Evolutionary conservation across 2,329 filamentous ascomycete species (phyloP).

Genomic region (Hypomyces perniciosus): DNA sequence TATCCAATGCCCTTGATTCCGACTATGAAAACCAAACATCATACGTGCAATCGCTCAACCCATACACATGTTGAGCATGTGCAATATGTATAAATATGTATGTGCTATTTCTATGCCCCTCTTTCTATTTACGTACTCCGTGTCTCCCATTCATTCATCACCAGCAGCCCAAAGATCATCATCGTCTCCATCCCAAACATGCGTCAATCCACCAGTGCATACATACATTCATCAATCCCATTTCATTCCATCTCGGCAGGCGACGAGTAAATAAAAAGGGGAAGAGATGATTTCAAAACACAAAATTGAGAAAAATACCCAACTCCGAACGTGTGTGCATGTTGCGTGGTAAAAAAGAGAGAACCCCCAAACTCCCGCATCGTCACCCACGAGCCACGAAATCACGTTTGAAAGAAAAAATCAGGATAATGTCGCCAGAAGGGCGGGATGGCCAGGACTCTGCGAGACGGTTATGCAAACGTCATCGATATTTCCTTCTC

Average conservation of each 20-base stretch:
- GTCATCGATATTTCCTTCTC: conserved; percentile 76
- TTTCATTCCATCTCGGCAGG: not conserved
- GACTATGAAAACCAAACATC: too few species aligned
- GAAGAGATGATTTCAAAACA: not conserved
- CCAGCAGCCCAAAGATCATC: not conserved
- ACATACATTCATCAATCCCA: not conserved
- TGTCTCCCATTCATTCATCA: not conserved
- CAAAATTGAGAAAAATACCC: conserved; percentile 3
- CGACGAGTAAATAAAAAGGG: not conserved
- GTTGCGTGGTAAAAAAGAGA: not conserved
- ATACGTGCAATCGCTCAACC: too few species aligned
- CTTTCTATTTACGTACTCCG: not conserved
- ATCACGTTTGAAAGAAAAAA: not conserved
- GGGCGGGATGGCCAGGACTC: too few species aligned
- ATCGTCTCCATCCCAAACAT: not conserved
- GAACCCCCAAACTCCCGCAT: not conserved
- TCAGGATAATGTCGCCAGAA: not conserved
- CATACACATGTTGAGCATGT: not conserved
- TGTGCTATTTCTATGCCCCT: not conserved
- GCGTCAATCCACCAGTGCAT: not conserved
- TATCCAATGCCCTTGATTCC: too few species aligned
- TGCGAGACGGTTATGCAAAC: conserved; percentile 53
- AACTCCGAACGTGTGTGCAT: conserved; percentile 5
- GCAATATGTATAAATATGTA: not conserved
- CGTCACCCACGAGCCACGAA: not conserved